These are phyloP conservation scores for Herpetospermum pedunculosum DNA, from an alignment of 306 rosid genomes.

Conservation along the genomic window DNA sequence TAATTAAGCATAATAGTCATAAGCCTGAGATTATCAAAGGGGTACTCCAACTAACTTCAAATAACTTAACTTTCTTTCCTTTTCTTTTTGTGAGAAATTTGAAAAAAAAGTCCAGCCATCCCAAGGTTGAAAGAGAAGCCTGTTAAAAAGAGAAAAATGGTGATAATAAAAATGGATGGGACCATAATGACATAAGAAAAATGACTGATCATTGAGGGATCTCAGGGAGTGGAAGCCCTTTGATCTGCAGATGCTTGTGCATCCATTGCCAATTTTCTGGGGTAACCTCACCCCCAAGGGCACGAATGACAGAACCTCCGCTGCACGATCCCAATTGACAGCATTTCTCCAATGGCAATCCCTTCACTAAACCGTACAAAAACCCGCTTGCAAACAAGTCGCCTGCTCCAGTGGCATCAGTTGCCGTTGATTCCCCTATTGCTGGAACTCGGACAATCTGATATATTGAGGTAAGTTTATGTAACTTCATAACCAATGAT, in stretches of 20 bases:
- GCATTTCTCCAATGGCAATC: conserved; percentile 75
- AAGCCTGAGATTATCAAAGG: background rate
- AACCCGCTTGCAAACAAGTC: conserved; percentile 95
- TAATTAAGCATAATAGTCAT: background rate
- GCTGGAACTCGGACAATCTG: conserved; percentile 71
- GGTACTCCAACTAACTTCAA: background rate
- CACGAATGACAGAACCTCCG: conserved; percentile 79
- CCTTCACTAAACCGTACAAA: conserved; percentile 74
- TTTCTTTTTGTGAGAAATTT: background rate
- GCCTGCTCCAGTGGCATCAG: conserved; percentile 96
- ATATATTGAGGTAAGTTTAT: background rate
- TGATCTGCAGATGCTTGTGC: conserved; percentile 78
- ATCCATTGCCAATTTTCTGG: conserved; percentile 80
- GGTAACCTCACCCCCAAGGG: conserved; percentile 89
- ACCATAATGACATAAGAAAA: background rate
- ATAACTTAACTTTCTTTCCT: background rate
- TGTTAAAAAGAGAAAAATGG: background rate
- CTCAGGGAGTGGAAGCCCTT: conserved; percentile 45
- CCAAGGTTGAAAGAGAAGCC: background rate
- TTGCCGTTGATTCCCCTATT: conserved; percentile 58
- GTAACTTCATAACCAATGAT: background rate
- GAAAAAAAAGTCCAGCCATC: background rate
- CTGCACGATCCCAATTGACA: conserved; percentile 86
- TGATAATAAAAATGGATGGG: background rate
- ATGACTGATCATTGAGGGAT: conserved; percentile 16